Base-by-base conservation (phyloP, 176 grass and related monocot species). In the Triticum urartu region DNA sequence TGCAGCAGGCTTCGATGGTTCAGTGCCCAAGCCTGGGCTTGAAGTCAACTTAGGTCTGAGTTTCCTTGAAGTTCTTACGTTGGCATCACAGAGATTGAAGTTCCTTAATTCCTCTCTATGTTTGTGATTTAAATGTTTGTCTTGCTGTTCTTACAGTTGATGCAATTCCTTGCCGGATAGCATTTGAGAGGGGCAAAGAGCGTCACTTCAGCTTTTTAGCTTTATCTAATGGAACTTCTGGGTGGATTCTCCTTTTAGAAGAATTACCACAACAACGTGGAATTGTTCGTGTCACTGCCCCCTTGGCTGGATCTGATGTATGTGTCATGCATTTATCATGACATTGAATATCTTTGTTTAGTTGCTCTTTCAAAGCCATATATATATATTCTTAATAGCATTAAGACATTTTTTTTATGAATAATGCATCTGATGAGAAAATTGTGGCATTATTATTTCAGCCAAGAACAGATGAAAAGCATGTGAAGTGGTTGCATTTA, bases 101-200 rank as follows among this genome's bases (percentile, higher is more conserved):
- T 75, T 52, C 9, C 15, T 87, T 70, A 77, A 71, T 81, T 87
- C 14, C 21, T 72, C 26, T 70, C 80, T 71, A 34, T 28, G 74
- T 87, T 87, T 80, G 12, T 83, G 35, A 64, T 50, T 12, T 66
- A 71, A 71, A 39, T 66, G 59, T 42, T 88, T 85, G 22, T 6
- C 71, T 59, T 68, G 18, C 82, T 74, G 36, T 84, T 84, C 72
- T 82, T 89, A 67, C 85, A 99, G 97, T 38, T 52, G 89, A 93
- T 64, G 89, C 92, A 2, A 78, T 99, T 64, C 94, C 92, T 60
- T 99, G 97, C 87, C 91, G 97, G 88, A 99, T 99, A 93, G 97
- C 97, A 60, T 99, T 99, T 91, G 97, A 99, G 79, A 94, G 92
- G 78, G 94, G 97, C 59, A 99, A 97, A 90, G 97, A 99, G 80